Percentiles rank a stretch among this genome's conserved stretches.
Conservation (phyloP, 345 rosid species). For the Ailanthus altissimus region DNA sequence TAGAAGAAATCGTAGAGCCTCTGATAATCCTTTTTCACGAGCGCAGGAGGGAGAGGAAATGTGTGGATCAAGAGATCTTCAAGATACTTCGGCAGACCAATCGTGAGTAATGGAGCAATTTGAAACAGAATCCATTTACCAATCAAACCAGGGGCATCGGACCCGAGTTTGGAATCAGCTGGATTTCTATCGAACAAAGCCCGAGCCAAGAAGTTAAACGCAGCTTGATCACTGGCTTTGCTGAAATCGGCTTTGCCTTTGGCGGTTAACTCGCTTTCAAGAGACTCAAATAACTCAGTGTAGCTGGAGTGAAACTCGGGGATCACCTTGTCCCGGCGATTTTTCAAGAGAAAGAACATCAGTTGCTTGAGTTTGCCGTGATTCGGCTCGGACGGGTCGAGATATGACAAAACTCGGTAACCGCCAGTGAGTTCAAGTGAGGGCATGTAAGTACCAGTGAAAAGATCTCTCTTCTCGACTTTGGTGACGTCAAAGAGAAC, state of each 20-base stretch:
- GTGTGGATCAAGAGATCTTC: constrained; percentile 62
- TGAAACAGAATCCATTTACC: constrained; percentile 73
- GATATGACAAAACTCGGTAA: constrained; percentile 72
- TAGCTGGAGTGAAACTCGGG: constrained; percentile 72
- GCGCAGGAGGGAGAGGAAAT: constrained; percentile 59
- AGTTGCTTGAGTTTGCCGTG: constrained; percentile 73
- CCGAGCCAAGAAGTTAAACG: constrained; percentile 65
- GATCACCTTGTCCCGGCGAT: constrained; percentile 56
- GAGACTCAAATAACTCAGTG: constrained; percentile 44
- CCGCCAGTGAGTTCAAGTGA: constrained; percentile 86
- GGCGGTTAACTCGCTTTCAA: constrained; percentile 56
- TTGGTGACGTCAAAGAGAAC: constrained; percentile 74
- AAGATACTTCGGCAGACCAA: constrained; percentile 58
- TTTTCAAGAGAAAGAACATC: constrained; percentile 60
- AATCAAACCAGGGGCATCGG: constrained; percentile 60
- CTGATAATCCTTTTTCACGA: constrained; percentile 66
- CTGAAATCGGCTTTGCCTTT: constrained; percentile 61
- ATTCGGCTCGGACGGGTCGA: constrained; percentile 80
- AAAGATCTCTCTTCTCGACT: constrained; percentile 80
- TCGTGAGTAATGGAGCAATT: constrained; percentile 50
- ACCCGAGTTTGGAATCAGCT: constrained; percentile 53
- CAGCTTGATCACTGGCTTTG: constrained; percentile 57
- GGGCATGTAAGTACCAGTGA: constrained; percentile 92
- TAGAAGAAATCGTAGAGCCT: constrained; percentile 75
- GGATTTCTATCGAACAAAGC: constrained; percentile 61